Base-by-base conservation (phyloP, 1,284 basidiomycete genomes). In the Cryptococcus neoformans region DNA sequence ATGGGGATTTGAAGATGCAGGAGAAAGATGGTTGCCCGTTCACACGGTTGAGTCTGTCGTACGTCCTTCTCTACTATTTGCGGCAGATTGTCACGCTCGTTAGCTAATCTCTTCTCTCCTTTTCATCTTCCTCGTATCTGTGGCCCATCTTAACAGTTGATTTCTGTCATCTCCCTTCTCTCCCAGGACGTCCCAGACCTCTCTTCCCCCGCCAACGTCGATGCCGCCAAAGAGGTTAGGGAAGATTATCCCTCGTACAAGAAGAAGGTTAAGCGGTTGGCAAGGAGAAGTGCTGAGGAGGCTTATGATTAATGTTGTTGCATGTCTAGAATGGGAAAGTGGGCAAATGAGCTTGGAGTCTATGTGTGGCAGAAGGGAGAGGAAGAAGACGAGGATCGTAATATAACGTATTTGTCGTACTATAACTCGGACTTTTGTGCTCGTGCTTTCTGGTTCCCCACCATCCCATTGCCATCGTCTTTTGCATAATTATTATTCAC, bases 31-130 rank as follows among this genome's bases (percentile, higher is more conserved):
- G 96, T 81, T 95, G 77, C 96, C 96, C 0, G 92, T 99, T 28
- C 96, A 99, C 74, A 90, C 89, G 0, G 89, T 97, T 46, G 94
- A 98, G 80, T 93, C 92, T 9, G 98, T 99, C 62, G 95, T 97
- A 66, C 77, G 93, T 83, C 21, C 21, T 21, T 21, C 21, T 21
- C 21, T 21, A 21, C 21, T 21, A 21, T 21, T 21, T 21, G 21
- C 21, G 21, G 21, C 21, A 21, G 21, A 21, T 21, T 21, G 21
- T 21, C 21, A 21, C 21, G 21, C 21, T 21, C 21, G 21, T 21
- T 21, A 21, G 21, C 21, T 21, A 21, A 21, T 21, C 21, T 21
- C 21, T 21, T 21, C 21, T 21, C 21, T 21, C 21, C 21, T 21
- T 21, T 21, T 21, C 21, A 21, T 21, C 21, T 21, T 21, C 21